phyloP scores from a whole-genome alignment of 805 yeast species.

The Zygosaccharomyces pseudorouxii region DNA sequence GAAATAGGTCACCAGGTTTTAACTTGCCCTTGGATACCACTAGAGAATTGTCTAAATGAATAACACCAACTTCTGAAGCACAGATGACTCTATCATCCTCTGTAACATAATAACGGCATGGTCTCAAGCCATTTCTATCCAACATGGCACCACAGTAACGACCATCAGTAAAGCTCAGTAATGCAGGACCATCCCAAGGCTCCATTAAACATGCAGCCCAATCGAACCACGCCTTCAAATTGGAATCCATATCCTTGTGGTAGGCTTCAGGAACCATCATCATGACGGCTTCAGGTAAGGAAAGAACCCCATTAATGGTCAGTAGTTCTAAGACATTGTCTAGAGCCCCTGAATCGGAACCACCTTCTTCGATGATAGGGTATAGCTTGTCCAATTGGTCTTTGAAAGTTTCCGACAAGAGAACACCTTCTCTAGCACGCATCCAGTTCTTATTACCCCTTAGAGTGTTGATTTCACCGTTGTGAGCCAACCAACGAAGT shows the following conservation, averaged over 20 bases:
- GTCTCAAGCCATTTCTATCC: constrained; percentile 96
- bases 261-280: constrained; percentile 96
- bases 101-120: constrained; percentile 95
- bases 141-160: constrained; percentile 97
- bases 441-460: constrained; percentile 99
- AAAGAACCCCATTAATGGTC: constrained; percentile 84
- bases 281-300: constrained; percentile 97
- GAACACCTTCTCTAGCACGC: constrained; percentile 97
- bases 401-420: constrained; percentile 82
- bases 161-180: constrained; percentile 94
- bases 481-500: constrained; percentile 93
- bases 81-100: constrained; percentile 93
- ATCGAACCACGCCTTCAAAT: constrained; percentile 91
- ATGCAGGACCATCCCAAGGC: constrained; percentile 99
- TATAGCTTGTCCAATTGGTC: constrained; percentile 86
- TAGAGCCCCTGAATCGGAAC: constrained; percentile 96
- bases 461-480: constrained; percentile 95
- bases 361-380: constrained; percentile 97
- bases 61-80: constrained; percentile 97
- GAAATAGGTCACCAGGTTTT: constrained; percentile 92
- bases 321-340: constrained; percentile 92
- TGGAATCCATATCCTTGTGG: constrained; percentile 95
- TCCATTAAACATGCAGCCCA: constrained; percentile 99
- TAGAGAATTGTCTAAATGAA: constrained; percentile 77
- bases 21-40: constrained; percentile 88